Conservation (phyloP, 1,284 basidiomycete species). For the Pisolithus thermaeus region DNA sequence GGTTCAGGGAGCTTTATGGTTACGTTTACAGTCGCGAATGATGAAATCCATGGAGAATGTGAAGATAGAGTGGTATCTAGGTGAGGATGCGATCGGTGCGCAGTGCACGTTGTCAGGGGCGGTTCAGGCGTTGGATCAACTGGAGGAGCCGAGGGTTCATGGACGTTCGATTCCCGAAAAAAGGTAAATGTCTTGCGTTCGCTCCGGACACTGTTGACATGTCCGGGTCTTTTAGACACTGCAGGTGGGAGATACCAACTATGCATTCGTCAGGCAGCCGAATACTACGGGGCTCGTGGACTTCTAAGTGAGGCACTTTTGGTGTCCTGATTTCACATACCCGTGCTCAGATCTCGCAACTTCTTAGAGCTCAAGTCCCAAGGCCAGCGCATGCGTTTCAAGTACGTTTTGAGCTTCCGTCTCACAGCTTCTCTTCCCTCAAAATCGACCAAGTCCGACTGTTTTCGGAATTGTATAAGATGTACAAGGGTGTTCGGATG, state of each 20-base stretch:
- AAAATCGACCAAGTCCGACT: constrained; percentile 84
- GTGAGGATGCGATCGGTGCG: constrained; percentile 61
- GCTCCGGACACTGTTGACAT: neutral
- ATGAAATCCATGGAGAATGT: constrained; percentile 67
- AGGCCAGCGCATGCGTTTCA: constrained; percentile 66
- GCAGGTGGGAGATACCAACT: constrained; percentile 72
- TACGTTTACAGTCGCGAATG: constrained; percentile 60
- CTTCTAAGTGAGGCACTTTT: constrained; percentile 46
- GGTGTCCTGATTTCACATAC: neutral
- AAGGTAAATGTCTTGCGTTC: constrained; percentile 37
- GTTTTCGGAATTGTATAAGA: constrained; percentile 77
- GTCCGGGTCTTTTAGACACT: constrained; percentile 41
- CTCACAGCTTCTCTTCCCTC: constrained; percentile 73
- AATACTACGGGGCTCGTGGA: constrained; percentile 74
- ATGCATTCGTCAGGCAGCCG: constrained; percentile 65
- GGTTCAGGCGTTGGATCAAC: constrained; percentile 49
- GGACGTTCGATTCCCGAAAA: constrained; percentile 72
- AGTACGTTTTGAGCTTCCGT: constrained; percentile 66
- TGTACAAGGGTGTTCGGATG: constrained; percentile 76
- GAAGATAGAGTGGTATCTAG: constrained; percentile 67
- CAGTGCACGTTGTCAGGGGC: constrained; percentile 55
- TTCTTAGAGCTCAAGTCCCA: constrained; percentile 33
- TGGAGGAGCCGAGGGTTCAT: constrained; percentile 45
- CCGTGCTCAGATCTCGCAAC: neutral
- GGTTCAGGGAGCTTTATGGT: constrained; percentile 66